Conservation (phyloP, 2,329 filamentous ascomycete genomes). For the Cladosporium cucumerinum region DNA sequence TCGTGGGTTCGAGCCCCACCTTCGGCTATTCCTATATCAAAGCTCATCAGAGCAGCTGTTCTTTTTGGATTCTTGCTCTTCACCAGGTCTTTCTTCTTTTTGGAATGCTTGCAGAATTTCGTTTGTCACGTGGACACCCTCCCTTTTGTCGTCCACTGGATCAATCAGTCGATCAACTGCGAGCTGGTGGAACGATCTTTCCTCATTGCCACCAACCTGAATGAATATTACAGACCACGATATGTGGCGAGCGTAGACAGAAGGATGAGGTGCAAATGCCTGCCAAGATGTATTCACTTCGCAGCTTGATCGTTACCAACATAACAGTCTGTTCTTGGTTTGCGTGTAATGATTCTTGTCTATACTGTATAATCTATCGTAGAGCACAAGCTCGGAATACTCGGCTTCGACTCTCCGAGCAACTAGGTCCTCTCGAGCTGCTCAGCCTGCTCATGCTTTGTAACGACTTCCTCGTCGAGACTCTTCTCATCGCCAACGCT, state of each 20-base stretch:
- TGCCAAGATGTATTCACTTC: not conserved
- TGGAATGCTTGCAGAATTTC: no score
- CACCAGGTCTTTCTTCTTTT: no score
- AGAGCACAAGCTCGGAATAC: not conserved
- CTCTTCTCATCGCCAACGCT: not conserved
- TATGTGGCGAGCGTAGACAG: no score
- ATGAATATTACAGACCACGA: no score
- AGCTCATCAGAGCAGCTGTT: not conserved
- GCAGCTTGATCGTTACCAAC: not conserved
- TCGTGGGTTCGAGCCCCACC: not conserved
- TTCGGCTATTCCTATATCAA: not conserved
- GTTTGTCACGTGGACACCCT: no score
- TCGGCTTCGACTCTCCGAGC: not conserved
- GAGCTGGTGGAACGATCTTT: not conserved
- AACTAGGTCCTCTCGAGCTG: not conserved
- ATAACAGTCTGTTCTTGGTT: not conserved
- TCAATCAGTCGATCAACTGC: not conserved
- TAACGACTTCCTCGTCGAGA: not conserved
- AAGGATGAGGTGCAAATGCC: no score
- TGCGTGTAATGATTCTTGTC: not conserved
- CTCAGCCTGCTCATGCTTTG: conserved; percentile 2
- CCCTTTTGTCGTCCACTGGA: not conserved
- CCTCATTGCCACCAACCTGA: no score
- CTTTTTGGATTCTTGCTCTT: not conserved
- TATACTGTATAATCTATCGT: not conserved